Conservation (phyloP, 768 basidiomycete species). For the Hypholoma sublateritium region DNA sequence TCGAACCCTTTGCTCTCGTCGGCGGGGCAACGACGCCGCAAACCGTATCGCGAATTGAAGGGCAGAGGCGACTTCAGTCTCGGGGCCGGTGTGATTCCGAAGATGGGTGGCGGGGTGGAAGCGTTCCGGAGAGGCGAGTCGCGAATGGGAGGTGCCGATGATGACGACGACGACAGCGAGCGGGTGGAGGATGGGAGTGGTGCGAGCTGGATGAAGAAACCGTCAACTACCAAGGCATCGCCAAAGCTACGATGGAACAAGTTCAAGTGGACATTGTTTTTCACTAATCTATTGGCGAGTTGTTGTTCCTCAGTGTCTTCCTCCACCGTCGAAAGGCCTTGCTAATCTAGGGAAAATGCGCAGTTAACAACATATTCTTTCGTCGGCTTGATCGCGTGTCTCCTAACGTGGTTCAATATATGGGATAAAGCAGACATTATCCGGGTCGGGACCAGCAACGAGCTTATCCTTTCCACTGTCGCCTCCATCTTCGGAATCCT, state of each 20-base stretch:
- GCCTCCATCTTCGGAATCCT: slow-evolving; percentile 60
- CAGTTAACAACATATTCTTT: slow-evolving; percentile 60
- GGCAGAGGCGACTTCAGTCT: slow-evolving; percentile 18
- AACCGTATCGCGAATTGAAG: slow-evolving; percentile 19
- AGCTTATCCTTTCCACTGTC: slow-evolving; percentile 67
- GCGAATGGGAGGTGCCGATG: slow-evolving; percentile 43
- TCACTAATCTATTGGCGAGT: slow-evolving; percentile 53
- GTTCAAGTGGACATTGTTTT: slow-evolving; percentile 82
- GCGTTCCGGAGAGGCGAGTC: slow-evolving; percentile 57
- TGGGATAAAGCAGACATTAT: slow-evolving; percentile 67
- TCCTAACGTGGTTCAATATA: slow-evolving; percentile 81
- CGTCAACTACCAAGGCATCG: not conserved
- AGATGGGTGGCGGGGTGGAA: slow-evolving; percentile 73
- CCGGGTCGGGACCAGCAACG: slow-evolving; percentile 61
- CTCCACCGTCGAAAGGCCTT: not conserved
- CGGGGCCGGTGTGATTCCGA: slow-evolving; percentile 40
- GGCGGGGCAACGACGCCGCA: slow-evolving; percentile 1
- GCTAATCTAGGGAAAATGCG: not conserved
- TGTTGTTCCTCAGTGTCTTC: not conserved
- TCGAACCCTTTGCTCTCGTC: slow-evolving; percentile 17
- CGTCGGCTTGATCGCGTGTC: slow-evolving; percentile 56
- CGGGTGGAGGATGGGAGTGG: slow-evolving; percentile 7
- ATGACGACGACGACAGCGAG: slow-evolving; percentile 18
- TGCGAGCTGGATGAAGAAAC: slow-evolving; percentile 3
- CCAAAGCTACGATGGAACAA: slow-evolving; percentile 64